Base-by-base conservation (phyloP, 148 eudicot genomes). In the Tetragonia tetragonoides region DNA sequence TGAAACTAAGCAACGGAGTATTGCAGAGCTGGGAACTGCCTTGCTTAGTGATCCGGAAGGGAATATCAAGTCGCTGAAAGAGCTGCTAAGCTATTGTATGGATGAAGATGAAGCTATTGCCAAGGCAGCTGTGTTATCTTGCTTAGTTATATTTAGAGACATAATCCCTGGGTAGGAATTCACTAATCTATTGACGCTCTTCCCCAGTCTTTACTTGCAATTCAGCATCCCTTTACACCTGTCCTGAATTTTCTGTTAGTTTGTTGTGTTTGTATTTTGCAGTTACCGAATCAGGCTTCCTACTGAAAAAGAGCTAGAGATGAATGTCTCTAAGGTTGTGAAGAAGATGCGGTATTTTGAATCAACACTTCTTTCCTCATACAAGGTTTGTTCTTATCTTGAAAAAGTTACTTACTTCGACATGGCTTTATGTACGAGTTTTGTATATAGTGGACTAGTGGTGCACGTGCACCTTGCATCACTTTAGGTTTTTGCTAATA, bases 211-310 rank as follows among this genome's bases (percentile, higher is more conserved):
- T 23, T 41, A 46, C 40, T n/a, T 70, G 9, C 47, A 46, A 72
- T 8, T 72, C 28, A 24, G 21, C 81, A 51, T 81, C 66, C n/a
- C 17, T 53, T 21, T 75, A 60, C 21, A 42, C 24, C 20, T 74
- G 20, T 46, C 39, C 76, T 44, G 70, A 65, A 8, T 63, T 66
- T 72, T 54, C 24, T 6, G 67, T 73, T 57, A 40, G 38, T 15
- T 72, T 10, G 49, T 28, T 75, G 64, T 77, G 53, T 62, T 51
- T 78, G 66, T 66, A 46, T 74, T 40, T 70, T 69, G 82, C 91
- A 95, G 99, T 37, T 93, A 88, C 73, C 97, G 97, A 24, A 91
- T 95, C 80, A 87, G 99, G 89, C 90, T 95, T 79, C 99, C 97
- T 38, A 95, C 99, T 70, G 97, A 90, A 81, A 95, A 95, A 81